These are phyloP conservation scores for Saturnispora hagleri DNA, from an alignment of 805 yeast species.

Conservation along the genomic window DNA sequence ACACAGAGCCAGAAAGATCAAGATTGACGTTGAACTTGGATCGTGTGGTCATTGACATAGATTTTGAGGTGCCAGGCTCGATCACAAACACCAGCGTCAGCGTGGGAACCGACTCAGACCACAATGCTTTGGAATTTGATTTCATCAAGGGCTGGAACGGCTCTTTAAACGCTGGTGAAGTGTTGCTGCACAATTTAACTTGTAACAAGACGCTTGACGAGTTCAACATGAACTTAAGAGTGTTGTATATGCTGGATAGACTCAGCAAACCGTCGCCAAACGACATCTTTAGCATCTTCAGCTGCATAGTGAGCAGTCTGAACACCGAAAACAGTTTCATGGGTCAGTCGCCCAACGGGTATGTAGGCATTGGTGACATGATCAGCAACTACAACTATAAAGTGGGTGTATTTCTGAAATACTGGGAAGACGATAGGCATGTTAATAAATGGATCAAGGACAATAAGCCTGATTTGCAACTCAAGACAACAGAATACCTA, in stretches of 20 bases:
- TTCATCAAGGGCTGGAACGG: constrained; percentile 14
- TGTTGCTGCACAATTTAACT: constrained; percentile 23
- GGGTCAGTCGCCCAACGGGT: constrained; percentile 16
- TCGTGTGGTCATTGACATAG: constrained; percentile 7
- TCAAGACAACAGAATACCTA: constrained; percentile 18
- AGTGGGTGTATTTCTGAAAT: constrained; percentile 26
- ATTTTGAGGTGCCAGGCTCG: constrained; percentile 1
- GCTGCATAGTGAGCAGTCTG: constrained; percentile 21
- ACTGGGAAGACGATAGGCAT: constrained; percentile 27
- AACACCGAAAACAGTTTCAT: not conserved
- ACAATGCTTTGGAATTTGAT: not conserved
- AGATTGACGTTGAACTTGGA: constrained; percentile 7
- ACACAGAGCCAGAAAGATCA: not conserved
- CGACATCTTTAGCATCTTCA: constrained; percentile 27
- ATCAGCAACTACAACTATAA: constrained; percentile 22
- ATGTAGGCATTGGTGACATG: constrained; percentile 22
- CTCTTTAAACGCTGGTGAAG: constrained; percentile 21
- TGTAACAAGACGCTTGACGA: constrained; percentile 22
- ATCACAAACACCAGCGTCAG: constrained; percentile 2
- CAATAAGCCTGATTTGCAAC: constrained; percentile 11
- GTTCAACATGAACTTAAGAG: constrained; percentile 27
- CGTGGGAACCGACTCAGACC: constrained; percentile 5
- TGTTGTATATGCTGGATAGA: constrained; percentile 26
- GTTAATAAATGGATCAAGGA: constrained; percentile 15
- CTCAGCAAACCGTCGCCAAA: constrained; percentile 23